Evolutionary conservation across 108 stramenopile genomes (phyloP).

Genomic region (Conticribra guillardii): DNA sequence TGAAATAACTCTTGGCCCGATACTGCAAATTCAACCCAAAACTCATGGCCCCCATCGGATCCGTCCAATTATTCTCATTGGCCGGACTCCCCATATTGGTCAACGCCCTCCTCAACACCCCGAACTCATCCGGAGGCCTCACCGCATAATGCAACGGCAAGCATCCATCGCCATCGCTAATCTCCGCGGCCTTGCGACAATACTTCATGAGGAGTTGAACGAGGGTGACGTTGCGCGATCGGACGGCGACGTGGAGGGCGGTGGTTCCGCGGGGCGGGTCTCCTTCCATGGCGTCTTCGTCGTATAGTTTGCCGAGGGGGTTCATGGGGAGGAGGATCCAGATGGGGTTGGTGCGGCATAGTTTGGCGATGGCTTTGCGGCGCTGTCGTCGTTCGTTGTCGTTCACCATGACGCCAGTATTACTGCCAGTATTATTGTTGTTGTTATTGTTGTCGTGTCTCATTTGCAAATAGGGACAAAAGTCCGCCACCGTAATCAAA

Average conservation of each 20-base stretch:
- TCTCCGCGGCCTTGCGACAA: neutral
- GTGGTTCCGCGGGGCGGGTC: conserved; percentile 8
- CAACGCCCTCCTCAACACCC: conserved; percentile 1
- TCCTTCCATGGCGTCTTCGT: neutral
- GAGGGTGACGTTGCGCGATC: conserved; percentile 14
- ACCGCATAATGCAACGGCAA: conserved; percentile 26
- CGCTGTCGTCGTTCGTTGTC: neutral
- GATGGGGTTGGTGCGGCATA: conserved; percentile 3
- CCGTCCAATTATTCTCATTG: neutral
- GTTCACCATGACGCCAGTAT: neutral
- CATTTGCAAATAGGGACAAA: conserved; percentile 9
- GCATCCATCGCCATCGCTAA: conserved; percentile 4
- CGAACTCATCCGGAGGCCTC: neutral
- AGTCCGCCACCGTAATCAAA: neutral
- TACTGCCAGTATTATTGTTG: no score
- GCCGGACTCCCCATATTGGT: neutral
- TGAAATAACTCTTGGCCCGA: conserved; percentile 1
- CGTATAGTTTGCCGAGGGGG: neutral
- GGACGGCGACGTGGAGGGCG: conserved; percentile 19
- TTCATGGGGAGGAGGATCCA: conserved; percentile 14
- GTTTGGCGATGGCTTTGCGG: conserved; percentile 19
- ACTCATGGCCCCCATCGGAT: neutral
- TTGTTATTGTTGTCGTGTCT: no score
- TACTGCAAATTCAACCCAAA: neutral
- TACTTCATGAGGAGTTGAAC: conserved; percentile 14